Evolutionary conservation across 441 rosid genomes (phyloP), one percentile per base, ranked within the genome.

Genomic region (Brassica hybrid): DNA sequence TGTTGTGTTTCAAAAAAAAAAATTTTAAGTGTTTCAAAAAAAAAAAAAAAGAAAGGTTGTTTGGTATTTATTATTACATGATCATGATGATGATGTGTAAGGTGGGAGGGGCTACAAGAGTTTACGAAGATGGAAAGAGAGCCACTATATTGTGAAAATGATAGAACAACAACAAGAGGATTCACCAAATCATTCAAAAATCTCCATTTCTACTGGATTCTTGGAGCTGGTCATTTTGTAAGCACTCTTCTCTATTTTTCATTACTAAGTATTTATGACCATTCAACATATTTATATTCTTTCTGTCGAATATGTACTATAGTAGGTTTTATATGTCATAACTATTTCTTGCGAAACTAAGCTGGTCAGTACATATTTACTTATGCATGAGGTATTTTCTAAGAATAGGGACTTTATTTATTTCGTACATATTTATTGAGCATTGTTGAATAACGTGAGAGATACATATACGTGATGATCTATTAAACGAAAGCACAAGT

Each of bases 191-290:
- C 97, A 1, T 89, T 84, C 87, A 85, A 88, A 76, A 94, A 93
- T 79, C 82, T 94, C 6, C 91, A 86, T 32, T 94, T 94, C 18
- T 93, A 84, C 76, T 94, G 99, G 99, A 90, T 94, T 83, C 96
- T 94, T 70, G 87, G 88, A 71, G 97, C 99, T 13, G 99, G 99
- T 64, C 99, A 94, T 80, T 94, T 90, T 83, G 99, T 94, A 88
- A 92, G 97, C 89, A 62, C 36, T 52, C 62, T 36, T 11, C 13
- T 71, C 43, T 41, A 1, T 13, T 25, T 38, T 59, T 52, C 27
- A 36, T 30, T 18, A 64, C 5, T 34, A 16, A 17, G 11, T 45
- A 63, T 72, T 8, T 73, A 16, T 25, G 16, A 43, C 13, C 14
- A 23, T 60, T 43, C 8, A 6, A 19, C 27, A 61, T 9, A 50